Evolutionary conservation across 768 basidiomycete genomes (phyloP).

Genomic region (Mycena haematopus): DNA sequence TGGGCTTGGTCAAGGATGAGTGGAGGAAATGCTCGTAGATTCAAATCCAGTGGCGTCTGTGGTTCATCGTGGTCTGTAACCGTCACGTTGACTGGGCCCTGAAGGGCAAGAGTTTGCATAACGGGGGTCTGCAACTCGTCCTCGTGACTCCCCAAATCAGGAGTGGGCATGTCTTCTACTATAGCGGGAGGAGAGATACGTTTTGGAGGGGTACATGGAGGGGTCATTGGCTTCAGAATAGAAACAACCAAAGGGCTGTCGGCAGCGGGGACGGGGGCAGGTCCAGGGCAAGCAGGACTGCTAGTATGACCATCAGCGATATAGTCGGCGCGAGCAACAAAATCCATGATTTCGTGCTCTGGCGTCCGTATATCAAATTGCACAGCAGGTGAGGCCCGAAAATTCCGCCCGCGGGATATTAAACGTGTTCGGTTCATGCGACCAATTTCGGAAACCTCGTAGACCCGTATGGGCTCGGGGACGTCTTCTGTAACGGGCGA

Average conservation of each 20-base stretch:
- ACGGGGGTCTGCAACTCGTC: conserved; percentile 19
- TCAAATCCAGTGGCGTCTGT: conserved; percentile 23
- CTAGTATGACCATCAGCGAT: background rate
- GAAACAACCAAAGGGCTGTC: background rate
- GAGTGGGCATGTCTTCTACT: background rate
- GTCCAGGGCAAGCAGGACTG: background rate
- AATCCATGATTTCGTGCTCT: background rate
- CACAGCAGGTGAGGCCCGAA: background rate
- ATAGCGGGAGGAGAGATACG: background rate
- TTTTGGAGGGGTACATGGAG: conserved; percentile 10
- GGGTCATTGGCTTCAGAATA: conserved; percentile 4
- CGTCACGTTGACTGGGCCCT: background rate
- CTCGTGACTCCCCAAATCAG: background rate
- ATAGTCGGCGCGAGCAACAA: background rate
- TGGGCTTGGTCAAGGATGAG: conserved; percentile 5
- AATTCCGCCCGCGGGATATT: background rate
- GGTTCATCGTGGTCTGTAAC: conserved; percentile 18
- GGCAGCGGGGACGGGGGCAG: background rate
- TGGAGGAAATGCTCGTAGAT: conserved; percentile 14
- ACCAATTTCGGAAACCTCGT: background rate
- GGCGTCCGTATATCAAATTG: background rate
- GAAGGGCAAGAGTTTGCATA: background rate
- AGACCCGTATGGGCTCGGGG: no score
- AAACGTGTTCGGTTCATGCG: conserved; percentile 5
- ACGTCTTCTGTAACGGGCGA: background rate